Base-by-base conservation (phyloP, 2,329 filamentous ascomycete species). In the Xylariales sp. region DNA sequence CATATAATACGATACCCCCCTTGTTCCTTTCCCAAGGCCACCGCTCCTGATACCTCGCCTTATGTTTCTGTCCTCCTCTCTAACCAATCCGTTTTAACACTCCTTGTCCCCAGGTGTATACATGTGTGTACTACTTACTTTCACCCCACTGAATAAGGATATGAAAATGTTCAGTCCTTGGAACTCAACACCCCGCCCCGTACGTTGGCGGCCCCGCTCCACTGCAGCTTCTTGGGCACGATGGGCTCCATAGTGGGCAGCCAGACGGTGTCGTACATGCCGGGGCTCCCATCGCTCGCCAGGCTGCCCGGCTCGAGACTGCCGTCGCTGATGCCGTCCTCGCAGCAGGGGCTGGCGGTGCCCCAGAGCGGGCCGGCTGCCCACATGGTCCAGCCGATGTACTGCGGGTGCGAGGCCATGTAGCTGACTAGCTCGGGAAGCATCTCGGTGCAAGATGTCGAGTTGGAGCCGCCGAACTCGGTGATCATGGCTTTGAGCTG, bases 331-430 rank as follows among this genome's bases (percentile, higher is more conserved):
- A 44, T 44, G 31, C 52, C 54, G 54, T 70, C 65, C 1, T 62
- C 59, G 48, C 62, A 72, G 45, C 63, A 63, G 15, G 62, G 70
- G 38, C 59, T 63, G 29, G 56, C 47, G 6, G 55, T 45, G 1
- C 69, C 69, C 69, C 69, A 73, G 30, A 74, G 60, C 1, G 70
- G 69, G 0, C 69, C 69, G 0, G 69, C 70, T 0, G 69, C 63
- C 69, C 68, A 73, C 4, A 68, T 68, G 1, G 69, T 70, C 69
- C 69, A 73, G 3, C 70, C 69, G 31, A 73, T 70, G 43, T 68
- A 72, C 45, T 63, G 63, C 2, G 61, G 53, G 43, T 72, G 69
- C n/a, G 58, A 40, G 18, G 61, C 55, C 61, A 74, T 69, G 49
- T 70, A 69, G 36, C 66, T 61, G 12, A 72, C 41, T 6, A 70